Evolutionary conservation across 2,329 filamentous ascomycete species (phyloP), one percentile per base, ranked within the genome.

Genomic region (Trichoderma sp.): DNA sequence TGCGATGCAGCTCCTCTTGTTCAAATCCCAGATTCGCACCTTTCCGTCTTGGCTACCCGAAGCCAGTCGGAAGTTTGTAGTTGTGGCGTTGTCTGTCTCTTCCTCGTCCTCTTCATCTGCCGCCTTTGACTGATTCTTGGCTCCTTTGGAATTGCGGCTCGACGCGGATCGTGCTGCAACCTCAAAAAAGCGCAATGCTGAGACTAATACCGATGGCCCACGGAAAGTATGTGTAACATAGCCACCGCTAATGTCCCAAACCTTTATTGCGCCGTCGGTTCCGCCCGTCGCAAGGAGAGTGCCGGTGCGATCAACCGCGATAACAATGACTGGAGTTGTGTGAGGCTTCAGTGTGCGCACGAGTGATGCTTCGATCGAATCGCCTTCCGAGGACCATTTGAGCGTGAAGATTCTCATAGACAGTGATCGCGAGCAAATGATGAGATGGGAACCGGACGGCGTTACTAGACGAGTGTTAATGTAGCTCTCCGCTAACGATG

Each of bases 151-250:
- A 7, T 73, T 72, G 34, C 71, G 72, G 26, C 59, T 68, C 13
- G 76, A 77, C 34, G 72, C 75, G 18, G 80, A 78, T 75, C 82
- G 74, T 71, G 81, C 80, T 28, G 89, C 84, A 18, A 92, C 84
- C 76, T 97, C 91, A 78, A 98, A 99, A 80, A 99, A 98, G 74
- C 91, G 90, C 21, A 99, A 84, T 0, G 96, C 93, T 14, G 96
- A 97, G 5, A 99, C 88, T 26, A 99, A 86, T 11, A 96, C 94
- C 70, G 94, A 94, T 68, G 97, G 95, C 1, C 94, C 94, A 73
- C 95, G 91, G 79, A 99, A 97, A 0, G 93, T 97, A 80, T 99
- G 96, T 32, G 96, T 99, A 37, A 94, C 89, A 79, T 92, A 98
- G 26, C 96, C 96, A 55, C 90, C 93, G 60, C 86, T 85, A 70